Evolutionary conservation across 768 basidiomycete species (phyloP), one percentile per base, ranked within the genome.

Genomic region (Suillus clintonianus): DNA sequence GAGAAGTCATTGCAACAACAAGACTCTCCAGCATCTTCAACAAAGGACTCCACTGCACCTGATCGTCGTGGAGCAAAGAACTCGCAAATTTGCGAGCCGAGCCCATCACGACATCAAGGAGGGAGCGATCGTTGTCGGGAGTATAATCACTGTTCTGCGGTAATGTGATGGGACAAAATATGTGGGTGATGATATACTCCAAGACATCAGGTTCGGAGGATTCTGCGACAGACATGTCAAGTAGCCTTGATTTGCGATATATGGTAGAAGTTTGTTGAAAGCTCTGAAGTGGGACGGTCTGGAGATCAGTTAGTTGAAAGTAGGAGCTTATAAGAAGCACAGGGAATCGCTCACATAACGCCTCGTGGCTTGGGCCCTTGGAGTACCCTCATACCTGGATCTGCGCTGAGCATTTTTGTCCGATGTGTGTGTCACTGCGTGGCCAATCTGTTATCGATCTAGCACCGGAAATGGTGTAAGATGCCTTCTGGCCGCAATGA

Each of bases 101-200:
- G 10, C 66, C 32, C 0, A 70, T 56, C 2, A 72, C 68, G 19
- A 67, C 56, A 19, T 61, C 13, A 48, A 71, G 69, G 1, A 80
- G 64, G 1, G 65, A 64, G 36, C 68, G 66, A 7, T 78, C 74
- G 7, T 67, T 63, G 5, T 67, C 32, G 1, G 53, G 63, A 0
- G 34, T 50, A 13, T 65, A 42, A 58, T 80, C 78, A 15, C 74
- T 70, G 22, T 68, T 24, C 55, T 80, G 57, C 42, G 43, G 66
- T 13, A 50, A 54, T 60, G 42, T 57, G 32, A 57, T 56, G 36
- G 53, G 70, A 51, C 59, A 71, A 48, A 65, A 65, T 14, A 65
- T 47, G 19, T 65, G 64, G 7, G 27, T 60, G 41, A 62, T 62
- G 1, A 62, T 62, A 32, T 62, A 62, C 22, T 62, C 30, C 54